phyloP scores from a whole-genome alignment of 441 rosid genomes.

The Brassica balearica region DNA sequence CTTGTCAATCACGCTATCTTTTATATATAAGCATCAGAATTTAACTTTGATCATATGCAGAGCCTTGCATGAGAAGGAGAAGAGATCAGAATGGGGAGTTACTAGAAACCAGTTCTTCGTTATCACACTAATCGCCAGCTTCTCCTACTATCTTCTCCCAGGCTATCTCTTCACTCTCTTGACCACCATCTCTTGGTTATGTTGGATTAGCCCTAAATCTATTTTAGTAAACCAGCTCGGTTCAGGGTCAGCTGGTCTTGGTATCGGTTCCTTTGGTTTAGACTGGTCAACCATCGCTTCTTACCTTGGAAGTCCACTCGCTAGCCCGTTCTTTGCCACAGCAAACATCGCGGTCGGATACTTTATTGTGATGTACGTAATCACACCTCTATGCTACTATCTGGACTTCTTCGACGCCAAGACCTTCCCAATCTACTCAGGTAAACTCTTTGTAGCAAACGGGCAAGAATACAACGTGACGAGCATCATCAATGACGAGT shows the following conservation, averaged over 20 bases:
- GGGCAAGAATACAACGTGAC: constrained; percentile 56
- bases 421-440: constrained; percentile 63
- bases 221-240: constrained; percentile 70
- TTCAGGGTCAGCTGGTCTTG: constrained; percentile 65
- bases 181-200: constrained; percentile 71
- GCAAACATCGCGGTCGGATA: constrained; percentile 71
- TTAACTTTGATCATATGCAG: constrained; percentile 38
- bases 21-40: neutral
- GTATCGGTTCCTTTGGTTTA: constrained; percentile 65
- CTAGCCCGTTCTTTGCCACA: constrained; percentile 86
- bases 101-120: constrained; percentile 68
- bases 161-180: constrained; percentile 59
- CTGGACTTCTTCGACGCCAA: constrained; percentile 64
- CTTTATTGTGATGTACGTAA: constrained; percentile 66
- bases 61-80: constrained; percentile 71
- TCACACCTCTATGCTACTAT: constrained; percentile 68
- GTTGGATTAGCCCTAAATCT: constrained; percentile 73
- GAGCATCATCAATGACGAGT: constrained; percentile 56
- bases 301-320: constrained; percentile 76
- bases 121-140: constrained; percentile 54
- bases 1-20: neutral
- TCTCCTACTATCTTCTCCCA: constrained; percentile 66
- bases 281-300: constrained; percentile 76
- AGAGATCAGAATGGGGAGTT: constrained; percentile 48
- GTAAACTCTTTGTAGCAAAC: constrained; percentile 46